Conservation (phyloP, 371 early-diverging fungal genomes). For the Chytridium lagenaria region DNA sequence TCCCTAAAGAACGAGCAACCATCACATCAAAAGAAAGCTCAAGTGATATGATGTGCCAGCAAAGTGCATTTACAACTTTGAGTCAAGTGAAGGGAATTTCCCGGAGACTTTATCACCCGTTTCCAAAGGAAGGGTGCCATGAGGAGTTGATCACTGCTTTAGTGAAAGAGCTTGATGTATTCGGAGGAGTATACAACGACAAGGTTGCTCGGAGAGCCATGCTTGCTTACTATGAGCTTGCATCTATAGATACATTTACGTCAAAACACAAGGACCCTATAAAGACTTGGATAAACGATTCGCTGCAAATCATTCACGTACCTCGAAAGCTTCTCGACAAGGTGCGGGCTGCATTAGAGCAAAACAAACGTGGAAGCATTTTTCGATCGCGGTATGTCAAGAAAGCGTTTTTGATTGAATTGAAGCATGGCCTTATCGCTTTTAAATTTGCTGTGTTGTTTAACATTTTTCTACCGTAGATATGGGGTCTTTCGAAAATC, state of each 20-base stretch:
- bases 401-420: not conserved
- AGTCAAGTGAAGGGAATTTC: not conserved
- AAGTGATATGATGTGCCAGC: not conserved
- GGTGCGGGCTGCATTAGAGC: not conserved
- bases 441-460: too few species aligned
- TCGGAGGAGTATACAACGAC: not conserved
- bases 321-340: not conserved
- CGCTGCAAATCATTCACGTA: not conserved
- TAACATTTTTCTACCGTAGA: too few species aligned
- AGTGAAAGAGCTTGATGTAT: not conserved
- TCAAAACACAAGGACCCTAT: not conserved
- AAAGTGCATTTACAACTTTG: not conserved
- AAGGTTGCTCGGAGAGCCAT: not conserved
- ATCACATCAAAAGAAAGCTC: not conserved
- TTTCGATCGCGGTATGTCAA: too few species aligned
- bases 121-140: not conserved
- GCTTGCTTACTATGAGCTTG: not conserved
- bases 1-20: not conserved
- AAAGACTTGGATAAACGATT: not conserved
- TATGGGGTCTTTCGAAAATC: not conserved
- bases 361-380: too few species aligned
- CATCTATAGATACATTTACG: not conserved
- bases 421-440: not conserved
- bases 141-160: not conserved
- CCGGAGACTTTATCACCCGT: not conserved